These are phyloP conservation scores for Paramyrothecium sp. DNA, from an alignment of 2,329 filamentous ascomycete species.

Conservation along the genomic window DNA sequence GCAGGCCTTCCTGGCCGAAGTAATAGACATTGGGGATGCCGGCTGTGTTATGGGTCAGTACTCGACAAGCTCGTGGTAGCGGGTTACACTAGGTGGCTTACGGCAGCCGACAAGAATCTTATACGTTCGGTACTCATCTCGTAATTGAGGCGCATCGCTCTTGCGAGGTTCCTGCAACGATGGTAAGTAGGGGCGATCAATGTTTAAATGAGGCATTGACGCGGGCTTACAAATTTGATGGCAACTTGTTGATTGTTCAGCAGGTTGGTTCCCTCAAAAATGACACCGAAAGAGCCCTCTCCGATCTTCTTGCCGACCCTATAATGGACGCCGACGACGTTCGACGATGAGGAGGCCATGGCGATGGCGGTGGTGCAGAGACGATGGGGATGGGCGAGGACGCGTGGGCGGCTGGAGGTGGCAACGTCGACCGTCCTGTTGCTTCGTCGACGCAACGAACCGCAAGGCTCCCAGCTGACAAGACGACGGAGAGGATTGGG, in stretches of 20 bases:
- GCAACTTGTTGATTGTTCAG: constrained; percentile 99
- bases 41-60: constrained; percentile 51
- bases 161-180: constrained; percentile 87
- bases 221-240: constrained; percentile 88
- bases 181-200: neutral
- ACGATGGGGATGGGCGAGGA: neutral
- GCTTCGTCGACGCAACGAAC: neutral
- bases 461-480: neutral
- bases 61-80: neutral
- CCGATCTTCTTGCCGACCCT: constrained; percentile 99
- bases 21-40: constrained; percentile 99
- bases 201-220: neutral
- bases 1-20: constrained; percentile 95
- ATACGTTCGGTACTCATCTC: constrained; percentile 98
- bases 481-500: neutral
- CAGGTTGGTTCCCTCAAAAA: constrained; percentile 97
- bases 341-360: constrained; percentile 89
- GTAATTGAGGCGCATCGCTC: constrained; percentile 94
- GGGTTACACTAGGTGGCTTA: constrained; percentile 59
- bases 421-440: neutral
- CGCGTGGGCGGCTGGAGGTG: neutral
- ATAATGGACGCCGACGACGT: constrained; percentile 98
- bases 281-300: constrained; percentile 97
- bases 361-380: constrained; percentile 21
- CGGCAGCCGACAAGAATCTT: constrained; percentile 99